A percentile compares a stretch with the other conserved stretches of the same genome.
Evolutionary conservation across 345 rosid species (phyloP).

Genomic region (Salix purpurea): DNA sequence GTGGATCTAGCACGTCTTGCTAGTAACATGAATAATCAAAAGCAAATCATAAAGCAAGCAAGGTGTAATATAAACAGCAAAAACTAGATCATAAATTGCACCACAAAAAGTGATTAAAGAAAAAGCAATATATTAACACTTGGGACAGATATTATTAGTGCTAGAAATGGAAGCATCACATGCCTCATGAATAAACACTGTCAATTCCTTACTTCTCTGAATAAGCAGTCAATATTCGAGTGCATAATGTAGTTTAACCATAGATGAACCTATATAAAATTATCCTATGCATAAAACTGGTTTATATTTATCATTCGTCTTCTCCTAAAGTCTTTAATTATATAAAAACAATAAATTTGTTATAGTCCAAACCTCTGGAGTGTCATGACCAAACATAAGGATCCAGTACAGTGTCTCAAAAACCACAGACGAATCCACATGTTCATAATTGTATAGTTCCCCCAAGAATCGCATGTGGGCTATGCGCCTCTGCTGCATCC

Average conservation of each 20-base stretch:
- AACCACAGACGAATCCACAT: constrained; percentile 92
- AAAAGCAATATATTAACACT: neutral
- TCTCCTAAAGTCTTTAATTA: neutral
- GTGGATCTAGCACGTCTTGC: constrained; percentile 91
- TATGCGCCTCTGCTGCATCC: constrained; percentile 95
- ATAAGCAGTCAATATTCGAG: too few species aligned
- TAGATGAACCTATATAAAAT: neutral
- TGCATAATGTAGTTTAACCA: neutral
- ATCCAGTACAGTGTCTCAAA: constrained; percentile 87
- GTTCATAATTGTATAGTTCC: constrained; percentile 96
- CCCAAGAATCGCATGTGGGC: constrained; percentile 97
- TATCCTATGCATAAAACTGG: neutral
- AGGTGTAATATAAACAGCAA: neutral
- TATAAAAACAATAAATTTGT: neutral
- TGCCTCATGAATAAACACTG: neutral
- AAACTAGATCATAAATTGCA: neutral
- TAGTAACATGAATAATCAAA: constrained; percentile 29
- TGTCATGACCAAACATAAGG: constrained; percentile 74
- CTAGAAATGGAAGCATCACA: neutral
- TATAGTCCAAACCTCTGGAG: constrained; percentile 57
- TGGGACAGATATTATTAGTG: neutral
- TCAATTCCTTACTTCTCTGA: neutral
- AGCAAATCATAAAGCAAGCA: constrained; percentile 9
- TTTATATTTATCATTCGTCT: neutral
- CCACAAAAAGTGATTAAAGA: neutral